Evolutionary conservation across 2,329 filamentous ascomycete species (phyloP), one percentile per base, ranked within the genome.

Genomic region (Ophiobolus disseminans): DNA sequence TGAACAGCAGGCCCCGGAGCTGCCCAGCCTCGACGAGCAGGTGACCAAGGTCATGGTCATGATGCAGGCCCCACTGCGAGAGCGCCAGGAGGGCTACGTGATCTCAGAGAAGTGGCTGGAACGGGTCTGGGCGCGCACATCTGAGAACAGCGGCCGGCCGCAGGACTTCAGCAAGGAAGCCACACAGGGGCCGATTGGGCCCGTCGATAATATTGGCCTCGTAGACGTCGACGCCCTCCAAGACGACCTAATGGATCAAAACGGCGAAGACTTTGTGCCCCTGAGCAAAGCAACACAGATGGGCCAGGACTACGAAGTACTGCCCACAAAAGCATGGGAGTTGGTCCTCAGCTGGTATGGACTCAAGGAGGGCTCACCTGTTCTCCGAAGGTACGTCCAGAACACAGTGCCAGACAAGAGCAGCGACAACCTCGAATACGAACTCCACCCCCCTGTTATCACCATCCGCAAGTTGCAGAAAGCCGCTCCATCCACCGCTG

Each of bases 171-270:
- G 81, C 51, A 88, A 89, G 54, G 75, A 80, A n/a, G 81, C 82
- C 8, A 68, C 79, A 9, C 81, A 86, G 48, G 84, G 82, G 5
- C 81, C 84, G 4, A 82, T 94, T 46, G 91, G 91, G 1, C 89
- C 90, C 0, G 83, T 97, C 23, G 91, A 97, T 77, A 97, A 97
- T 68, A 86, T 88, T 0, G 88, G 92, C 66, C 86, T 97, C 38
- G 72, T 70, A 14, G 69, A 72, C 26, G 44, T 53, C 40, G 62
- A 62, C 19, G 46, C 55, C 6, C 28, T 63, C 6, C 45, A 50
- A 14, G 58, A 63, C 5, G 60, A 63, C 21, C 49, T 73, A 25
- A 54, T 54, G 7, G 73, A 75, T 44, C 67, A 75, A 38, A 73
- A 76, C 11, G 76, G 81, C 13, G 62, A 72, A 9, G 55, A 66